Percentiles rank a stretch among this genome's conserved stretches.
Conservation (phyloP, 305 asterid genomes). For the Solanum hybrid region DNA sequence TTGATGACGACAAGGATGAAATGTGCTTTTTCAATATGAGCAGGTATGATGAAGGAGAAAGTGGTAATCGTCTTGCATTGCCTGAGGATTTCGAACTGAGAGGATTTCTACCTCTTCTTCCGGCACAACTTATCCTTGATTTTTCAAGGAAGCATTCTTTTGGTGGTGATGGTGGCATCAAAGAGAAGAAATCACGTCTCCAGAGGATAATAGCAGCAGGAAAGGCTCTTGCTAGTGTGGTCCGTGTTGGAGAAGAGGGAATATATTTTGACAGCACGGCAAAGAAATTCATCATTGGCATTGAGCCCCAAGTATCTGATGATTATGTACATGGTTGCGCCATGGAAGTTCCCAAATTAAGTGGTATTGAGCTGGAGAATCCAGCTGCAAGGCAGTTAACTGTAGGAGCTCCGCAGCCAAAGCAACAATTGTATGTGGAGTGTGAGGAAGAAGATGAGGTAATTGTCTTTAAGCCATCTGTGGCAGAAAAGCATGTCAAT, state of each 20-base stretch:
- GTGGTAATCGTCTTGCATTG: constrained; percentile 70
- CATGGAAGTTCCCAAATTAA: constrained; percentile 24
- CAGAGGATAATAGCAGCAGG: constrained; percentile 89
- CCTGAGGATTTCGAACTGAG: constrained; percentile 90
- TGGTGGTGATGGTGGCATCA: constrained; percentile 52
- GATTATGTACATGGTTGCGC: constrained; percentile 28
- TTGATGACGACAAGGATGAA: constrained; percentile 62
- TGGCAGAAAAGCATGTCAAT: constrained; percentile 45
- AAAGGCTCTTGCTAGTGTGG: constrained; percentile 68
- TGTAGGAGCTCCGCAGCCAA: constrained; percentile 18
- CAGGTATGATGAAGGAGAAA: constrained; percentile 80
- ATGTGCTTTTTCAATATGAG: constrained; percentile 78
- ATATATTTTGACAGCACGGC: constrained; percentile 52
- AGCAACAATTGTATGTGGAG: constrained; percentile 28
- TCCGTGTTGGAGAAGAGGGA: constrained; percentile 49
- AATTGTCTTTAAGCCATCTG: constrained; percentile 71
- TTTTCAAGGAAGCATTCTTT: constrained; percentile 74
- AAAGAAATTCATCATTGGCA: constrained; percentile 61
- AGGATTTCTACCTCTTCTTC: constrained; percentile 86
- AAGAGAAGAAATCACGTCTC: constrained; percentile 51
- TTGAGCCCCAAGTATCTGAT: constrained; percentile 46
- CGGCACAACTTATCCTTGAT: constrained; percentile 87
- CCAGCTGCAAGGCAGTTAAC: constrained; percentile 18
- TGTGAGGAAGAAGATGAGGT: constrained; percentile 89
- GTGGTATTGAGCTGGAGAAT: constrained; percentile 17